phyloP scores from a whole-genome alignment of 2,329 filamentous ascomycete species.

The Cladophialophora psammophila region DNA sequence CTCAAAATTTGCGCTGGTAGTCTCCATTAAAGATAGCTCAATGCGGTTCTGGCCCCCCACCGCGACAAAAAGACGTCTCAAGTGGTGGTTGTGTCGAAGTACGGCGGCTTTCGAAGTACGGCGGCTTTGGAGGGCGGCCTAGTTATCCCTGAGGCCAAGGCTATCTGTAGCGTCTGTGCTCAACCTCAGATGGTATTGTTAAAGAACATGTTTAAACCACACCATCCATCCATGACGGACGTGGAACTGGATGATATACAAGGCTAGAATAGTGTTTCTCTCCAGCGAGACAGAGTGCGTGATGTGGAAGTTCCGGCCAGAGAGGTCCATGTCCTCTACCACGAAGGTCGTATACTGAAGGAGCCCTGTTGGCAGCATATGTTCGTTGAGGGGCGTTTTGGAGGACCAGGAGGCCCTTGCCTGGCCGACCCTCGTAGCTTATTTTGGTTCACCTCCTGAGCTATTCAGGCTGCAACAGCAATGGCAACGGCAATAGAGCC shows the following conservation, averaged over 20 bases:
- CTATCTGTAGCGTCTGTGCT: background rate
- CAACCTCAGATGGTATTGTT: background rate
- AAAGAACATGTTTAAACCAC: background rate
- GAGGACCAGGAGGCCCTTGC: background rate
- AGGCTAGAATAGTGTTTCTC: too few relatives aligned
- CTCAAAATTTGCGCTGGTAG: background rate
- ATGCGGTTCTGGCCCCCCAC: background rate
- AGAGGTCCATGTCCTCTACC: conserved; percentile 1
- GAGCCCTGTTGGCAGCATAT: background rate
- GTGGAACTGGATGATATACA: too few relatives aligned
- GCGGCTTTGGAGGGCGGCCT: background rate
- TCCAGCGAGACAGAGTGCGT: background rate
- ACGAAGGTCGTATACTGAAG: background rate
- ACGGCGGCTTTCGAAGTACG: conserved; percentile 7
- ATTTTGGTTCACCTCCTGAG: background rate
- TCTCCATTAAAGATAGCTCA: conserved; percentile 5
- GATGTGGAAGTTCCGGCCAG: background rate
- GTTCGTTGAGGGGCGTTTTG: background rate
- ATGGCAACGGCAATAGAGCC: background rate
- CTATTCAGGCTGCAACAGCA: background rate
- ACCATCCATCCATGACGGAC: too few relatives aligned
- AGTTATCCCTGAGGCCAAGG: background rate
- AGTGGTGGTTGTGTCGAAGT: conserved; percentile 1
- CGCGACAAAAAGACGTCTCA: conserved; percentile 8
- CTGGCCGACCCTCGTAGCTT: background rate